Base-by-base conservation (phyloP, 495 filamentous ascomycete genomes). In the Podospora pseudocomata region DNA sequence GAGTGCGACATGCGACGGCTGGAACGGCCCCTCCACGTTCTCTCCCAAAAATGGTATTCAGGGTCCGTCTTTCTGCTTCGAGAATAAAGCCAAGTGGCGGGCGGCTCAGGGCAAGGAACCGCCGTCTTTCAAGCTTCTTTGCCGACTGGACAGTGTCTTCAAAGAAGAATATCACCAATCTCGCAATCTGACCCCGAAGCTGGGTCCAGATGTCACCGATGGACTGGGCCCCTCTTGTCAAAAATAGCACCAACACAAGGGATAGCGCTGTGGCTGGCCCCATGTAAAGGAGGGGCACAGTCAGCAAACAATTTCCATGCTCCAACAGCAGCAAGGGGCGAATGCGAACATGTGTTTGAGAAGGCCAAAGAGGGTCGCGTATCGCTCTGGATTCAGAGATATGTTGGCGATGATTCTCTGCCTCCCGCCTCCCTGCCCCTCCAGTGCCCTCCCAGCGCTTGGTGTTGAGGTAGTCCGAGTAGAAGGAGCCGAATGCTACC, bases 291-390 rank as follows among this genome's bases (percentile, higher is more conserved):
- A 58, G 55, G n/a, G 55, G 55, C 55, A 58, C 55, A 18, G 55
- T 58, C 23, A 58, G 55, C 55, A 58, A 58, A 58, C 55, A 58
- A 58, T 58, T 58, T 58, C 55, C 55, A 58, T 58, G n/a, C 30
- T 49, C 39, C 39, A 49, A 49, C 39, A 49, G 30, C 30, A 32
- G 4, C 3, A 32, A 32, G 39, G 13, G 39, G 39, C 39, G 39
- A 49, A 49, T 49, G 39, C 39, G 39, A 49, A 49, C 39, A 49
- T 49, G 39, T 49, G 39, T 49, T 49, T 49, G 39, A 49, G 39
- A 49, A 11, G 34, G 34, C 34, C 34, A 23, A 23, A 23, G 23
- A 23, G 23, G 23, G 23, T 23, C 9, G 39, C 39, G 39, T 49
- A 49, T 49, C 39, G 39, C 39, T 49, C 39, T 49, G 39, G 2